Evolutionary conservation across 2,329 filamentous ascomycete species (phyloP).

Genomic region (Grosmannia huntii): DNA sequence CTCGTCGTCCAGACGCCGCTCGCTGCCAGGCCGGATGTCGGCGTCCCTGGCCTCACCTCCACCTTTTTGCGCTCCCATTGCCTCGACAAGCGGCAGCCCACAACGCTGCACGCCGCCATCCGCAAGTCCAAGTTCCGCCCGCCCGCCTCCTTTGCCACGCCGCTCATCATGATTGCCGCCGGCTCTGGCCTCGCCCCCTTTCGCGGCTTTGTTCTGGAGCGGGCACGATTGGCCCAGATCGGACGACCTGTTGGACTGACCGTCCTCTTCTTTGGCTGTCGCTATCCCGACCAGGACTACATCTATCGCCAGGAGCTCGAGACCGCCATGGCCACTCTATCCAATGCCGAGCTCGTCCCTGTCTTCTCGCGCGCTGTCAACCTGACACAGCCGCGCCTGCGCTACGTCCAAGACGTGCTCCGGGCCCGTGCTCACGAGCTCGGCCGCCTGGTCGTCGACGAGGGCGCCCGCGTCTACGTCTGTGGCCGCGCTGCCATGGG

Average conservation of each 20-base stretch:
- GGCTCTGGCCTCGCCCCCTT: slow-evolving; percentile 19
- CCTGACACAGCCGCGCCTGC: not conserved
- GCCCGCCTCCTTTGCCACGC: not conserved
- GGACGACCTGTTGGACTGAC: slow-evolving; percentile 21
- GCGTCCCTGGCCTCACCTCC: not conserved
- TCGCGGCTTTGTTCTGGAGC: slow-evolving; percentile 19
- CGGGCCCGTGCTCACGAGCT: not conserved
- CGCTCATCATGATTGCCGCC: not conserved
- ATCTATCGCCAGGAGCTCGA: not conserved
- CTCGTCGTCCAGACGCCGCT: not conserved
- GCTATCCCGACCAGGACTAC: slow-evolving; percentile 17
- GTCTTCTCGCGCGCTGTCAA: not conserved
- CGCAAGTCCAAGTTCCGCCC: not conserved
- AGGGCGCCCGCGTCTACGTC: not conserved
- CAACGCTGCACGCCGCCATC: not conserved
- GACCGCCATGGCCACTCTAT: not conserved
- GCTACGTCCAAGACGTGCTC: not conserved
- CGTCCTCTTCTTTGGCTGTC: slow-evolving; percentile 25
- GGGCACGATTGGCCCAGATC: slow-evolving; percentile 19
- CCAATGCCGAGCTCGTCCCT: not conserved
- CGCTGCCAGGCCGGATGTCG: not conserved
- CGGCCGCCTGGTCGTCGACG: not conserved
- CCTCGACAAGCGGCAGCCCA: not conserved
- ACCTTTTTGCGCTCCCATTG: not conserved
- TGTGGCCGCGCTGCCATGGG: not conserved